Conservation (phyloP, 2,329 filamentous ascomycete genomes). For the Leptographium flavum region DNA sequence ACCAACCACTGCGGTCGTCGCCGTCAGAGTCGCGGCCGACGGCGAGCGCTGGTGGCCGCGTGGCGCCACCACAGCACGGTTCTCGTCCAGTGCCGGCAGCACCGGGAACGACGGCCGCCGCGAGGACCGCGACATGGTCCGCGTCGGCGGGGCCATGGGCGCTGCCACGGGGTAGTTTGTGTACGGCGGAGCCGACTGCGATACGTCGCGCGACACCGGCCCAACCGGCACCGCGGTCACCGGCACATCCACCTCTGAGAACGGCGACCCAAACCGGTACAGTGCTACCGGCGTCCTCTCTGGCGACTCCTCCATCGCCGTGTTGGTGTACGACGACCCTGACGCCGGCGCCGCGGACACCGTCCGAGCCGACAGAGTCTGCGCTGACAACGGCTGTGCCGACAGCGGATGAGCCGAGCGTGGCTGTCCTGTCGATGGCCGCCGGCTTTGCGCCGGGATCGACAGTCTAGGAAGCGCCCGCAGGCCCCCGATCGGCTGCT, state of each 20-base stretch:
- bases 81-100: slow-evolving; percentile 57
- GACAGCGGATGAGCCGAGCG: slow-evolving; percentile 13
- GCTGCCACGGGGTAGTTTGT: slow-evolving; percentile 55
- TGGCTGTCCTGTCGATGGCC: slow-evolving; percentile 9
- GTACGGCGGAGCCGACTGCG: slow-evolving; percentile 85
- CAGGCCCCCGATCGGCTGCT: slow-evolving; percentile 36
- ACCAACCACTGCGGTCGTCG: too few species aligned
- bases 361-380: not conserved
- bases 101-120: slow-evolving; percentile 55
- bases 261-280: slow-evolving; percentile 72
- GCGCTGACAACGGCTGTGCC: slow-evolving; percentile 12
- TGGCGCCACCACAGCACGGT: slow-evolving; percentile 20
- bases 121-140: slow-evolving; percentile 41
- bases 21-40: not conserved
- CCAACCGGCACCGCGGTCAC: slow-evolving; percentile 58
- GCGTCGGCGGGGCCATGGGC: slow-evolving; percentile 21
- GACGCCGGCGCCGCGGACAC: not conserved
- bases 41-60: slow-evolving; percentile 11
- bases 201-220: slow-evolving; percentile 62
- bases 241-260: slow-evolving; percentile 82
- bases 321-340: slow-evolving; percentile 10
- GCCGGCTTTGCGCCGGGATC: slow-evolving; percentile 30
- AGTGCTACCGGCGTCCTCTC: slow-evolving; percentile 43
- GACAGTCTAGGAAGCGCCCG: slow-evolving; percentile 47
- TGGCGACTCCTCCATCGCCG: slow-evolving; percentile 11